Evolutionary conservation across 768 basidiomycete species (phyloP).

Genomic region (Tylopilus rubrobrunneus): DNA sequence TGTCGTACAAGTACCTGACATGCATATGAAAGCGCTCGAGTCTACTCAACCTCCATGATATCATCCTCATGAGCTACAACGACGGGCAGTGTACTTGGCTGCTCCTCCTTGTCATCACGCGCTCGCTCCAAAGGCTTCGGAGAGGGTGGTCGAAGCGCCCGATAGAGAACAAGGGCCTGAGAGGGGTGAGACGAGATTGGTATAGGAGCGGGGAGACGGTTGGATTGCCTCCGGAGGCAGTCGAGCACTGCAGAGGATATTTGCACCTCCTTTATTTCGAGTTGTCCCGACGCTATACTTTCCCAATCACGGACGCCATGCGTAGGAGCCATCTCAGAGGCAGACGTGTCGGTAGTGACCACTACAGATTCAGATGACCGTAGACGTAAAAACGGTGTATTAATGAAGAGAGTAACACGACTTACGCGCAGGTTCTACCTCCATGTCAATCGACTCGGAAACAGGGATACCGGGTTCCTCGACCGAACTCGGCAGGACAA

Average conservation of each 20-base stretch:
- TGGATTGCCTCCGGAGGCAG: conserved; percentile 37
- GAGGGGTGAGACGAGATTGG: conserved; percentile 14
- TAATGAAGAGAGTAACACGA: conserved; percentile 1
- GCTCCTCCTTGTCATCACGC: conserved; percentile 1
- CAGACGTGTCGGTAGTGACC: conserved; percentile 16
- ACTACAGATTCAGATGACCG: background rate
- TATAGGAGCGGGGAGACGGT: conserved; percentile 19
- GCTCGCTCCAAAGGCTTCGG: background rate
- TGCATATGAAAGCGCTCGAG: background rate
- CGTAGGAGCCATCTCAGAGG: conserved; percentile 24
- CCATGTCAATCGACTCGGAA: conserved; percentile 62
- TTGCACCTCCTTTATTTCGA: conserved; percentile 27
- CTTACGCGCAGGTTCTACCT: conserved; percentile 64
- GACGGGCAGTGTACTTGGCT: background rate
- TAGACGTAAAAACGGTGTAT: background rate
- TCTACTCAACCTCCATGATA: conserved; percentile 53
- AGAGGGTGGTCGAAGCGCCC: conserved; percentile 33
- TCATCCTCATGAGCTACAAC: conserved; percentile 30
- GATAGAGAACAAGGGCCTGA: conserved; percentile 56
- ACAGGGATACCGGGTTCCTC: conserved; percentile 38
- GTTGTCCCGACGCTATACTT: conserved; percentile 21
- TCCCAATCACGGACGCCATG: conserved; percentile 10
- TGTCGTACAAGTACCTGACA: conserved; percentile 15
- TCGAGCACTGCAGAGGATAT: conserved; percentile 47
- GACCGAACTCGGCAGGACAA: conserved; percentile 34